A percentile compares a stretch with the other conserved stretches of the same genome.
phyloP scores from a whole-genome alignment of 306 rosid species.

The Ochetophila trinervis region DNA sequence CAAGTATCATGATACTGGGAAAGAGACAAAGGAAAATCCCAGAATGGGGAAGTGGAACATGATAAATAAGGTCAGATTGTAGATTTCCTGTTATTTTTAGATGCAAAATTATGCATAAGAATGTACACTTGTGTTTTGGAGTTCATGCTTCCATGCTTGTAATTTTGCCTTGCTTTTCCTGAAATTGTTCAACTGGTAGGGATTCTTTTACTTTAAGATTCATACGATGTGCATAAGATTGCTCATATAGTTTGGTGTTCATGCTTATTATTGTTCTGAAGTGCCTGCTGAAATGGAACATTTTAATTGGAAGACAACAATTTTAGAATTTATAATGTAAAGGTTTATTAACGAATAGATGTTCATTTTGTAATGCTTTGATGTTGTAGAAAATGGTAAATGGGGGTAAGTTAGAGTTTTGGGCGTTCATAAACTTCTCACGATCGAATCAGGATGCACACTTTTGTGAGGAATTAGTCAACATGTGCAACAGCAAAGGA shows the following conservation, averaged over 20 bases:
- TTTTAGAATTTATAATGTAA: no score
- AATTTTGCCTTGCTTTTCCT: no score
- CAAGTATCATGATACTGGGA: constrained; percentile 46
- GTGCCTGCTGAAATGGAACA: no score
- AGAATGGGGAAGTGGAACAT: constrained; percentile 78
- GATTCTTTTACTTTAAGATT: no score
- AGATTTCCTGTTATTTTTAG: background rate
- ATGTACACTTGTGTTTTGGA: background rate
- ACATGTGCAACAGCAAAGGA: constrained; percentile 64
- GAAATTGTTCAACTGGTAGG: no score
- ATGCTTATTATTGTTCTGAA: no score
- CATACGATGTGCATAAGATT: no score
- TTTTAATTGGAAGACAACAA: no score
- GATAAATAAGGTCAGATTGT: constrained; percentile 58
- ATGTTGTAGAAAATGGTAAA: constrained; percentile 58
- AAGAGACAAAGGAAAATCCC: constrained; percentile 8
- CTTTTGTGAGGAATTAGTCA: constrained; percentile 13
- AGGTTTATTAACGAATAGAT: background rate
- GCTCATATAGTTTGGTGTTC: no score
- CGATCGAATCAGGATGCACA: constrained; percentile 8
- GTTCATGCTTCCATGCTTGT: background rate
- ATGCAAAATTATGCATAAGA: background rate
- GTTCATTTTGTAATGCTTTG: background rate
- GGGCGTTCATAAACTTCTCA: constrained; percentile 54
- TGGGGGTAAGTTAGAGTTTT: constrained; percentile 48